A percentile compares a stretch with the other conserved stretches of the same genome.
Conservation (phyloP, 2,329 filamentous ascomycete species). For the Aspergillus transmontanensis region DNA sequence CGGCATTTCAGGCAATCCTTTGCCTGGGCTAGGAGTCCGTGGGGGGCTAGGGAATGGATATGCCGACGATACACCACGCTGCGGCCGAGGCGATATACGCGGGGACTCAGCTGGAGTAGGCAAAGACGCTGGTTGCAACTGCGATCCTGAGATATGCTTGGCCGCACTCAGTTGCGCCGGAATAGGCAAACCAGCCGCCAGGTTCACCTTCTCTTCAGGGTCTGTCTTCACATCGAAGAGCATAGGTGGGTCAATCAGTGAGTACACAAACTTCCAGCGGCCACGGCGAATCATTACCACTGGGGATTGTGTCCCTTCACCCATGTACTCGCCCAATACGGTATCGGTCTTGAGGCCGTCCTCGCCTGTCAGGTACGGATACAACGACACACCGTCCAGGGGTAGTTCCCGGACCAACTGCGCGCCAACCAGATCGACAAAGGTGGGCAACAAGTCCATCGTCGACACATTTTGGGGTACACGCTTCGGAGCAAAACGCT, state of each 20-base stretch:
- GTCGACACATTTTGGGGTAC: conserved; percentile 86
- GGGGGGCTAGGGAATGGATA: conserved; percentile 42
- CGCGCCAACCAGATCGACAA: conserved; percentile 78
- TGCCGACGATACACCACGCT: conserved; percentile 21
- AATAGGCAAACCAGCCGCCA: conserved; percentile 46
- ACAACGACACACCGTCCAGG: conserved; percentile 79
- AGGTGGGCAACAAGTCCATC: conserved; percentile 84
- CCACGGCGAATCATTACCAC: conserved; percentile 93
- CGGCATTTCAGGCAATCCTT: conserved; percentile 34
- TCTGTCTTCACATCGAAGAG: conserved; percentile 79
- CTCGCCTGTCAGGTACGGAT: conserved; percentile 70
- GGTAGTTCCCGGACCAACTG: conserved; percentile 71
- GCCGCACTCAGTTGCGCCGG: conserved; percentile 46
- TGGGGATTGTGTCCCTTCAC: conserved; percentile 84
- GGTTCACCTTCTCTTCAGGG: conserved; percentile 74
- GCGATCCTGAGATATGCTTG: conserved; percentile 36
- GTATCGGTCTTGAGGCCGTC: conserved; percentile 69
- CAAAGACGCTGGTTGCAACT: conserved; percentile 22
- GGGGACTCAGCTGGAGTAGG: conserved; percentile 39
- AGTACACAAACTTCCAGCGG: conserved; percentile 87
- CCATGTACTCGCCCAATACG: conserved; percentile 93
- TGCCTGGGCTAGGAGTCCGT: conserved; percentile 42
- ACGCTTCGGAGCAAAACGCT: conserved; percentile 72
- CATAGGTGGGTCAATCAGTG: conserved; percentile 79
- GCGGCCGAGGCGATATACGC: conserved; percentile 29